Evolutionary conservation across 768 basidiomycete species (phyloP).

Genomic region (Rhizopogon vinicolor): DNA sequence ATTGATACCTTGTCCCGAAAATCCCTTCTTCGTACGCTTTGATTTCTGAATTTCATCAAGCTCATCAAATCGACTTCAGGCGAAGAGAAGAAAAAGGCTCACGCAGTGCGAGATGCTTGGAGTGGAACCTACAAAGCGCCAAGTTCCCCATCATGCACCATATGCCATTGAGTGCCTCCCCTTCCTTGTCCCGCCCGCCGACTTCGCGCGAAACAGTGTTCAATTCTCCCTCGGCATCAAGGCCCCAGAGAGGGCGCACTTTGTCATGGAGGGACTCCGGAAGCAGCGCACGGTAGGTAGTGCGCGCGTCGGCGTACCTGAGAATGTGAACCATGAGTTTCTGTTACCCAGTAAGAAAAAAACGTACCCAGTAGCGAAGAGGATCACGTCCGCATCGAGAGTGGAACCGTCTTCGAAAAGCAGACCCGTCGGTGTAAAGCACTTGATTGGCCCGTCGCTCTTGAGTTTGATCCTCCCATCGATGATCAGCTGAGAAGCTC

Average conservation of each 20-base stretch:
- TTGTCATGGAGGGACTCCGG: constrained; percentile 10
- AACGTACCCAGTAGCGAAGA: constrained; percentile 46
- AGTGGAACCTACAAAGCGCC: constrained; percentile 60
- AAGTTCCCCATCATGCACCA: constrained; percentile 66
- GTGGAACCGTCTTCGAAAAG: constrained; percentile 37
- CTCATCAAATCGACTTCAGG: background rate
- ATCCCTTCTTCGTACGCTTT: constrained; percentile 58
- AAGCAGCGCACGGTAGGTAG: constrained; percentile 13
- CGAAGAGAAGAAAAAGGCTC: constrained; percentile 22
- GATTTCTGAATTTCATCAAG: constrained; percentile 43
- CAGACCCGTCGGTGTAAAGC: constrained; percentile 34
- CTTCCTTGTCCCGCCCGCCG: constrained; percentile 30
- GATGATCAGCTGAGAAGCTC: constrained; percentile 37
- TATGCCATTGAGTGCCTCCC: constrained; percentile 21
- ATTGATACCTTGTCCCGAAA: constrained; percentile 24
- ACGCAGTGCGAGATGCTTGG: constrained; percentile 64
- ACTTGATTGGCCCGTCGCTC: constrained; percentile 36
- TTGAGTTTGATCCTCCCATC: constrained; percentile 46
- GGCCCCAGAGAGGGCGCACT: constrained; percentile 25
- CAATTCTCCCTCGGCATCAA: constrained; percentile 28
- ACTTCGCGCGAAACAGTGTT: constrained; percentile 36
- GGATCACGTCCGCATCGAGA: constrained; percentile 42
- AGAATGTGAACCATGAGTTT: background rate
- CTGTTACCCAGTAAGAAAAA: background rate
- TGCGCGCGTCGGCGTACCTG: constrained; percentile 17